Base-by-base conservation (phyloP, 345 rosid species). In the Trapa incisa region DNA sequence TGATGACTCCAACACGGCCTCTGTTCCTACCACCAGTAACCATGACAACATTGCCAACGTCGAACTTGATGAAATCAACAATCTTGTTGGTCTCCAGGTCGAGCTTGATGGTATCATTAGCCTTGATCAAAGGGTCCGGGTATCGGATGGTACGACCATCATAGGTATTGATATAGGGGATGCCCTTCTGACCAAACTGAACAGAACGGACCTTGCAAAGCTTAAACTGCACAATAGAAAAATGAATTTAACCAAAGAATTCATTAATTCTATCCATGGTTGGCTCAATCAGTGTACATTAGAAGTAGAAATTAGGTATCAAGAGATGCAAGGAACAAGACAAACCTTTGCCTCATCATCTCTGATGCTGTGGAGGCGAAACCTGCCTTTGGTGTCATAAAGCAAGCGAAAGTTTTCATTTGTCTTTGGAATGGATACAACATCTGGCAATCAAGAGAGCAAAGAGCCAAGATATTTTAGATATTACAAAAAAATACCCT, bases 21-120 rank as follows among this genome's bases (percentile, higher is more conserved):
- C 68, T 66, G 68, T 66, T 66, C 41, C 68, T 47, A 9, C 68
- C 68, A 33, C 68, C 68, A 12, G 68, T 66, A 14, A 66, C 68
- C 68, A 66, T 66, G 56, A 66, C 68, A 11, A 66, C 54, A 37
- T 66, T 66, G 37, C 68, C 68, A 10, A 66, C 68, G 33, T 66
- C 68, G 16, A 66, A 66, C 58, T 66, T 66, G 58, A 66, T 66
- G 68, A 66, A 66, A 37, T 66, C 68, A 3, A 54, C 47, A 36
- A 66, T 66, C 68, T 47, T 66, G 57, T 47, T 66, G 68, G 68
- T 47, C 68, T 66, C 68, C 3, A 66, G 57, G 68, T 66, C 68
- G n/a, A 66, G 41, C 68, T 66, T 66, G 68, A 66, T 66, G 68
- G 68, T 66, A 33, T 66, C 68, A 15, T 66, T 66, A 3, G 68